A percentile compares a stretch with the other conserved stretches of the same genome.
Conservation (phyloP, 1,139 yeast species). For the Meyerozyma guilliermondii region DNA sequence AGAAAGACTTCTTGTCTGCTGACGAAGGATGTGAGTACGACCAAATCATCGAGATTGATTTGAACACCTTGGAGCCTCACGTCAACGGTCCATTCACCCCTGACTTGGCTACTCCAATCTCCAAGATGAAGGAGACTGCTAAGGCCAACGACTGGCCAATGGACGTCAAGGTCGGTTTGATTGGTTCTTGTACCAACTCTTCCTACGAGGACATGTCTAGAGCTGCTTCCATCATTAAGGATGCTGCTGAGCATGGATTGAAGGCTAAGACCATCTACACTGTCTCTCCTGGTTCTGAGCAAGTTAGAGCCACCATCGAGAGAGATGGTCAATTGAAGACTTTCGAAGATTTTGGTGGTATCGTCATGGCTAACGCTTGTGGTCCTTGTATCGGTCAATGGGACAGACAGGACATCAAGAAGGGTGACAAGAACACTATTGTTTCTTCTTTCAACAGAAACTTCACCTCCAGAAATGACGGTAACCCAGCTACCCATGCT, state of each 20-base stretch:
- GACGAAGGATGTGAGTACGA: constrained; percentile 96
- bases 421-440: constrained; percentile 98
- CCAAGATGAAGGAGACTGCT: constrained; percentile 87
- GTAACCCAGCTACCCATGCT: constrained; percentile 97
- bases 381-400: constrained; percentile 99
- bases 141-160: constrained; percentile 88
- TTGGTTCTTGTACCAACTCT: constrained; percentile 99
- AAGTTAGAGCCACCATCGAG: constrained; percentile 96
- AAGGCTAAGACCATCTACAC: constrained; percentile 87
- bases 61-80: constrained; percentile 94
- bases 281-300: constrained; percentile 99
- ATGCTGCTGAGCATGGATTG: constrained; percentile 88
- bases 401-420: constrained; percentile 96
- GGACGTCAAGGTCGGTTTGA: constrained; percentile 92
- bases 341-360: constrained; percentile 90
- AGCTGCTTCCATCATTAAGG: constrained; percentile 88
- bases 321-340: constrained; percentile 93
- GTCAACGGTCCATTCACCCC: constrained; percentile 99
- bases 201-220: constrained; percentile 99
- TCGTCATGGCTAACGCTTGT: constrained; percentile 96
- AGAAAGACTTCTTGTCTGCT: constrained; percentile 76
- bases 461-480: constrained; percentile 98
- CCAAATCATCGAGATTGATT: constrained; percentile 90
- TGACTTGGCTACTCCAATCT: constrained; percentile 96
- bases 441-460: constrained; percentile 99